These are phyloP conservation scores for Alternaria triticimaculans DNA, from an alignment of 2,329 filamentous ascomycete species.

Conservation along the genomic window DNA sequence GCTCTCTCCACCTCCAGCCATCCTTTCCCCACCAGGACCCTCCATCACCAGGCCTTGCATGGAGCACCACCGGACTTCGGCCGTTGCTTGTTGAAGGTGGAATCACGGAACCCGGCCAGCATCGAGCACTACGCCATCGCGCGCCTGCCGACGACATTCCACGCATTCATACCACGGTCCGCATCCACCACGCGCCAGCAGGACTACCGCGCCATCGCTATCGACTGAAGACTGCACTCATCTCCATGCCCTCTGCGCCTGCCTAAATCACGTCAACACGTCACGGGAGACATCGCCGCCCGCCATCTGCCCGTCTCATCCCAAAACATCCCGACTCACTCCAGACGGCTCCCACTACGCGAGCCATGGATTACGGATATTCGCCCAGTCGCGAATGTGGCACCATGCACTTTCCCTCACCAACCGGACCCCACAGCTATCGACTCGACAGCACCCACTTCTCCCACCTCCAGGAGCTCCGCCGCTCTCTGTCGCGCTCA, in stretches of 20 bases:
- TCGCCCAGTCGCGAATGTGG: conserved; percentile 67
- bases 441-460: conserved; percentile 75
- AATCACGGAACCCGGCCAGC: conserved; percentile 22
- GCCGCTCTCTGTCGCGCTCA: conserved; percentile 89
- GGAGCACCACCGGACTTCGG: conserved; percentile 33
- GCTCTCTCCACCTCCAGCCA: conserved; percentile 19
- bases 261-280: conserved; percentile 16
- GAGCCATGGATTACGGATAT: conserved; percentile 57
- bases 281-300: conserved; percentile 14
- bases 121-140: conserved; percentile 21
- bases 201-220: conserved; percentile 33
- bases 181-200: conserved; percentile 14
- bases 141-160: conserved; percentile 31
- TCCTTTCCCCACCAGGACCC: conserved; percentile 16
- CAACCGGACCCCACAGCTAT: conserved; percentile 72
- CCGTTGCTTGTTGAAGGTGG: conserved; percentile 45
- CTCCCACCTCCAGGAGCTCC: conserved; percentile 79
- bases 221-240: conserved; percentile 30
- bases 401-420: conserved; percentile 85
- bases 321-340: conserved; percentile 5
- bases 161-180: conserved; percentile 38
- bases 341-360: conserved; percentile 7
- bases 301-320: conserved; percentile 19
- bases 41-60: conserved; percentile 41
- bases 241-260: conserved; percentile 29